Conservation (phyloP, 148 eudicot genomes). For the Cornus kousa region DNA sequence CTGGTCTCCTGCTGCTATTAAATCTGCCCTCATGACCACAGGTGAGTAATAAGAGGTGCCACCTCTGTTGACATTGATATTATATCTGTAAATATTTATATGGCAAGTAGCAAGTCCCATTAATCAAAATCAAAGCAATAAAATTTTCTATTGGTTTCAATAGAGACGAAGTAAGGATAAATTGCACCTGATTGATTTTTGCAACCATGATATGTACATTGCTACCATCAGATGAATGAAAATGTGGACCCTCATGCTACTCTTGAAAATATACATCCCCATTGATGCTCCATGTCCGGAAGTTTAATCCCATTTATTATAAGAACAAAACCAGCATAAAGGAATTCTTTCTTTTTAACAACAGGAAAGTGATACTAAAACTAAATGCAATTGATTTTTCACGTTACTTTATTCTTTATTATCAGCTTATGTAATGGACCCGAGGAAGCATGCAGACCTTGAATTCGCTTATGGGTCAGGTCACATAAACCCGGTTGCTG, state of each 20-base stretch:
- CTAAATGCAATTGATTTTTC: neutral
- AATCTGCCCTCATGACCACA: constrained; percentile 17
- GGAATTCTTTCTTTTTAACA: too few relatives aligned
- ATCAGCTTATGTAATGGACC: constrained; percentile 4
- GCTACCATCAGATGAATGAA: too few relatives aligned
- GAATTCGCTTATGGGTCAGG: constrained; percentile 11
- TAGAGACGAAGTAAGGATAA: too few relatives aligned
- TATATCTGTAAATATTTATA: neutral
- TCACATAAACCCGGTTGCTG: constrained; percentile 4
- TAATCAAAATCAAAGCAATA: neutral
- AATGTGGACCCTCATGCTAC: neutral
- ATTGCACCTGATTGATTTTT: too few relatives aligned
- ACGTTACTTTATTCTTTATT: neutral
- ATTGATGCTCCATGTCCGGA: too few relatives aligned
- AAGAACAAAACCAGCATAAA: too few relatives aligned
- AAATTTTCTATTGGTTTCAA: too few relatives aligned
- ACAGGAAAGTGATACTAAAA: too few relatives aligned
- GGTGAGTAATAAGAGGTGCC: neutral
- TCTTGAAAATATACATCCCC: neutral
- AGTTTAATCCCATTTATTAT: too few relatives aligned
- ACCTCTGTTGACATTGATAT: neutral
- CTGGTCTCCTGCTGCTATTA: constrained; percentile 20
- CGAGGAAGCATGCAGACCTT: constrained; percentile 2
- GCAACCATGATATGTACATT: too few relatives aligned
- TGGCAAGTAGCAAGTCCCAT: neutral